Conservation (phyloP, 1,284 basidiomycete species). For the Moesziomyces aphidis region DNA sequence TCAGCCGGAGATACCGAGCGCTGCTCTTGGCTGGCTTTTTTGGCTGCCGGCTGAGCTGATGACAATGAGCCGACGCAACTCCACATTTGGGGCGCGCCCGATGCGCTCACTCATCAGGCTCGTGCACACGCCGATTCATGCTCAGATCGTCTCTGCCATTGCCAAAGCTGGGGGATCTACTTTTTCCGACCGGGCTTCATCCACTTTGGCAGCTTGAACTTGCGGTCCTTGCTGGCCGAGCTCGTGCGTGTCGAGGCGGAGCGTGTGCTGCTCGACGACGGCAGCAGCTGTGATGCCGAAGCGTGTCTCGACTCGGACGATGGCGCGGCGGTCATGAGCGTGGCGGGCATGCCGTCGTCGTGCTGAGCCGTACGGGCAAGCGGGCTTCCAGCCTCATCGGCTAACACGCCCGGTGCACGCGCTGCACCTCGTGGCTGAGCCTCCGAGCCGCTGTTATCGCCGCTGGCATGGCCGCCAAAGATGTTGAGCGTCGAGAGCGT, state of each 20-base stretch:
- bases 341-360: constrained; percentile 2
- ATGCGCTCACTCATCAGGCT: too few relatives aligned
- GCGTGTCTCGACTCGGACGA: constrained; percentile 11
- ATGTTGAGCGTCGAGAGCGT: constrained; percentile 36
- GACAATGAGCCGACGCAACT: neutral
- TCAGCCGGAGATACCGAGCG: too few relatives aligned
- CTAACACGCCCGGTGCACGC: constrained; percentile 18
- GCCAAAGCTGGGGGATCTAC: neutral
- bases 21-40: too few relatives aligned
- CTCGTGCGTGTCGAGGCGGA: constrained; percentile 13
- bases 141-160: too few relatives aligned
- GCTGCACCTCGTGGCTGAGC: neutral
- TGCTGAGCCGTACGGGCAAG: constrained; percentile 11
- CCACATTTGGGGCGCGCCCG: neutral
- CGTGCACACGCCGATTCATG: too few relatives aligned
- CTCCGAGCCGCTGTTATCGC: constrained; percentile 1
- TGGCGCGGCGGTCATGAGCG: constrained; percentile 10
- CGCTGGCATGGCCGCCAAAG: constrained; percentile 14
- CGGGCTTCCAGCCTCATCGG: constrained; percentile 39
- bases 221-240: constrained; percentile 20
- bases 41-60: neutral
- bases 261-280: constrained; percentile 33
- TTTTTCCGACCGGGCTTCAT: constrained; percentile 29
- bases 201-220: constrained; percentile 43
- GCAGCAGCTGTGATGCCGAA: constrained; percentile 17